Evolutionary conservation across 176 grass and related monocot genomes (phyloP).

Genomic region (Bonia amplexicaulis): DNA sequence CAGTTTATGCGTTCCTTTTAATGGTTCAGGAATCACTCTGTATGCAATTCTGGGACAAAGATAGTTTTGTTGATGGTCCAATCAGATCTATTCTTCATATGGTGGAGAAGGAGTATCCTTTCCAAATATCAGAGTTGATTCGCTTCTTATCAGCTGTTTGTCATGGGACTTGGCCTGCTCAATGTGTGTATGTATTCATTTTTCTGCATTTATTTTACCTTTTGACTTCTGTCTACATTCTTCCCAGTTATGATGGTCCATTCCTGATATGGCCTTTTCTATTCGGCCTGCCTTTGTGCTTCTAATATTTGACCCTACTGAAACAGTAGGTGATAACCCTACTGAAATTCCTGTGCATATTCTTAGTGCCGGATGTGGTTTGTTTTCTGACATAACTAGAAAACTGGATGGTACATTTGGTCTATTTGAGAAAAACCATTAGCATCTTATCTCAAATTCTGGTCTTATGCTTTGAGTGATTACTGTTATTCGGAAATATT

Average conservation of each 20-base stretch:
- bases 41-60: slow-evolving; percentile 95
- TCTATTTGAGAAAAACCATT: background rate
- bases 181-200: slow-evolving; percentile 74
- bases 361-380: background rate
- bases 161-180: slow-evolving; percentile 79
- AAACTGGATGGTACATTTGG: background rate
- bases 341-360: background rate
- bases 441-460: background rate
- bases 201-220: background rate
- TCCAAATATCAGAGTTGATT: slow-evolving; percentile 53
- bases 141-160: slow-evolving; percentile 83
- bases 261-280: background rate
- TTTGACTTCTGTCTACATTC: background rate
- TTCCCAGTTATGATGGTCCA: background rate
- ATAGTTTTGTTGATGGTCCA: slow-evolving; percentile 85
- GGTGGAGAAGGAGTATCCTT: slow-evolving; percentile 86
- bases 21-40: slow-evolving; percentile 79
- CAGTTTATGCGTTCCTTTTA: background rate
- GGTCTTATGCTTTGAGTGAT: background rate
- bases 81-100: slow-evolving; percentile 86
- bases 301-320: background rate
- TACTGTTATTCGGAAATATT: background rate
- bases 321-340: background rate
- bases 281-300: background rate
- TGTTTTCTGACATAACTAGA: slow-evolving; percentile 7